These are phyloP conservation scores for Elymus sibiricus DNA, from an alignment of 176 grass and related monocot species.

Conservation along the genomic window DNA sequence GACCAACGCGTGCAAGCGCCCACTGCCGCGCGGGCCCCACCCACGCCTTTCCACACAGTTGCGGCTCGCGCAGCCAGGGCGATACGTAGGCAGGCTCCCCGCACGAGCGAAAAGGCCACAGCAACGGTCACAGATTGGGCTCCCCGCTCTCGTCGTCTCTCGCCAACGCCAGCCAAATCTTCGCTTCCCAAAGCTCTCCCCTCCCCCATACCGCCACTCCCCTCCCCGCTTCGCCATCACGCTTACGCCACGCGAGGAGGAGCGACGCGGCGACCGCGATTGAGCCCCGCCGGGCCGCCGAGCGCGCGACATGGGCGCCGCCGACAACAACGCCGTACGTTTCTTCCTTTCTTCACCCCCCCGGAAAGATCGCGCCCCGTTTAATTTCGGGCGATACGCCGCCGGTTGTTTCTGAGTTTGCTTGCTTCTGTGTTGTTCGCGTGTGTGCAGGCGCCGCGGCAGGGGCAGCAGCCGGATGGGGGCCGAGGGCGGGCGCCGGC, in stretches of 20 bases:
- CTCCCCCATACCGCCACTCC: background rate
- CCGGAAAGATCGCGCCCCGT: background rate
- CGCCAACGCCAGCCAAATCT: slow-evolving; percentile 16
- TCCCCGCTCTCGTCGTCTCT: background rate
- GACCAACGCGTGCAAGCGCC: background rate
- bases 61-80: background rate
- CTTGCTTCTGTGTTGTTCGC: background rate
- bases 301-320: slow-evolving; percentile 37
- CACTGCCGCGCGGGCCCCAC: background rate
- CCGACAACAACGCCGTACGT: slow-evolving; percentile 46
- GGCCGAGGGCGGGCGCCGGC: background rate
- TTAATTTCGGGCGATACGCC: background rate
- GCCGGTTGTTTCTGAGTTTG: background rate
- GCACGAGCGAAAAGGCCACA: slow-evolving; percentile 63
- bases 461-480: slow-evolving; percentile 11
- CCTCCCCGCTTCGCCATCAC: background rate
- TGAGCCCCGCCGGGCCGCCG: background rate
- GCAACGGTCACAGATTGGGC: slow-evolving; percentile 59
- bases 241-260: background rate
- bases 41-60: background rate
- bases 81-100: background rate
- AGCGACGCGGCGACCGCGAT: background rate
- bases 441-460: slow-evolving; percentile 21
- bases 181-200: background rate
- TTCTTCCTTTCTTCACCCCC: background rate